These are phyloP conservation scores for Vickermania ingenoplastis DNA, from an alignment of 208 protist genomes.

Conservation along the genomic window DNA sequence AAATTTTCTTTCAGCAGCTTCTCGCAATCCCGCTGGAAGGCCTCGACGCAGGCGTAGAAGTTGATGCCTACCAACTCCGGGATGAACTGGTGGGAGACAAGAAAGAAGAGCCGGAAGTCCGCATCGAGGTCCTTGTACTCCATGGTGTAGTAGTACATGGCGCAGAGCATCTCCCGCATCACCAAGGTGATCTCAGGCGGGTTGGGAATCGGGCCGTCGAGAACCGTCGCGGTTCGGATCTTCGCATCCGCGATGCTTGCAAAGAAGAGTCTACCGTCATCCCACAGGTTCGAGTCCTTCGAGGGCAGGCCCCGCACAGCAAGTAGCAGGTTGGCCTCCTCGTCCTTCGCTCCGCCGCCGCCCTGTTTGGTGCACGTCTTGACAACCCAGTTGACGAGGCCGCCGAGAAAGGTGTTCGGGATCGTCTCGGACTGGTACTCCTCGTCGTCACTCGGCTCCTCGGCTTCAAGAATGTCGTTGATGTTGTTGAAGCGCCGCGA, in stretches of 20 bases:
- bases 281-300: slow-evolving; percentile 12
- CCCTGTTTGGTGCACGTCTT: neutral
- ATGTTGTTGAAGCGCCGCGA: neutral
- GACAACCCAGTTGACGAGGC: slow-evolving; percentile 21
- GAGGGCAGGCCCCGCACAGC: slow-evolving; percentile 10
- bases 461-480: neutral
- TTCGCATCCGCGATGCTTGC: slow-evolving; percentile 18
- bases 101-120: slow-evolving; percentile 80
- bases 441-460: slow-evolving; percentile 9
- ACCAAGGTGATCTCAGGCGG: slow-evolving; percentile 8
- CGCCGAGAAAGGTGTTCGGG: slow-evolving; percentile 29
- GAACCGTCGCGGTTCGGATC: neutral
- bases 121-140: slow-evolving; percentile 74
- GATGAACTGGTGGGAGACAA: slow-evolving; percentile 75
- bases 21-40: slow-evolving; percentile 32
- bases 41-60: slow-evolving; percentile 71
- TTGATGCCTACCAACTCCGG: slow-evolving; percentile 79
- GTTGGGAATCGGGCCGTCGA: neutral
- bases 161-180: slow-evolving; percentile 54
- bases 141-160: slow-evolving; percentile 72
- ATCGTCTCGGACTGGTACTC: slow-evolving; percentile 5
- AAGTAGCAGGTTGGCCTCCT: neutral
- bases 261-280: slow-evolving; percentile 47
- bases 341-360: neutral
- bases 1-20: slow-evolving; percentile 5